Percentiles rank a stretch among this genome's conserved stretches.
phyloP scores from a whole-genome alignment of 2,329 filamentous ascomycete species.

The Escovopsis sp. region DNA sequence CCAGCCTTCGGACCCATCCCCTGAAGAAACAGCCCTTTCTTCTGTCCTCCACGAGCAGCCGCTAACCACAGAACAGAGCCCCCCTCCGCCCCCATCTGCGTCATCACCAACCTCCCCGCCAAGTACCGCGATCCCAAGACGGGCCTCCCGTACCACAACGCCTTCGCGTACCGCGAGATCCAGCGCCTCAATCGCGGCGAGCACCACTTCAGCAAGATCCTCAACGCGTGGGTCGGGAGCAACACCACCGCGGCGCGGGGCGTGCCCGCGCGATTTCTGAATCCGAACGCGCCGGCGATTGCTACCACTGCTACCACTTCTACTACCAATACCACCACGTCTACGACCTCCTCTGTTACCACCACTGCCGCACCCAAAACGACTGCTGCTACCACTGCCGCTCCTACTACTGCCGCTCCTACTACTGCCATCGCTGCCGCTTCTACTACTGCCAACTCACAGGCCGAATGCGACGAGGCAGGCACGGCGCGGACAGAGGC shows the following conservation, averaged over 20 bases:
- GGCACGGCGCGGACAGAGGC: too few relatives aligned
- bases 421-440: too few relatives aligned
- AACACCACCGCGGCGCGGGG: slow-evolving; percentile 50
- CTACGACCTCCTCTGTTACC: neutral
- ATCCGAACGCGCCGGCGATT: slow-evolving; percentile 14
- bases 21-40: too few relatives aligned
- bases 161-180: slow-evolving; percentile 68
- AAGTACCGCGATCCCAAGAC: slow-evolving; percentile 76
- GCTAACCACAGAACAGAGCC: too few relatives aligned
- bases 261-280: slow-evolving; percentile 62
- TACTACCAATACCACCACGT: neutral
- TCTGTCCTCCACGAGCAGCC: too few relatives aligned
- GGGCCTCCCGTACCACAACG: slow-evolving; percentile 65
- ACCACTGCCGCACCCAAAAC: neutral
- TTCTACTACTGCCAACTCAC: too few relatives aligned
- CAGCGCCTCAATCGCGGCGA: slow-evolving; percentile 57
- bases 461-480: too few relatives aligned
- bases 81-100: slow-evolving; percentile 45
- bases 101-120: slow-evolving; percentile 68
- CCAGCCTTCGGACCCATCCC: too few relatives aligned
- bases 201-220: slow-evolving; percentile 66
- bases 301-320: slow-evolving; percentile 1
- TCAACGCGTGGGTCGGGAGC: slow-evolving; percentile 72
- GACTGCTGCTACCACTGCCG: too few relatives aligned
- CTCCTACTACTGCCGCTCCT: too few relatives aligned